A percentile compares a stretch with the other conserved stretches of the same genome.
These are phyloP conservation scores for Leishmania guyanensis DNA, from an alignment of 208 protist species.

Conservation along the genomic window DNA sequence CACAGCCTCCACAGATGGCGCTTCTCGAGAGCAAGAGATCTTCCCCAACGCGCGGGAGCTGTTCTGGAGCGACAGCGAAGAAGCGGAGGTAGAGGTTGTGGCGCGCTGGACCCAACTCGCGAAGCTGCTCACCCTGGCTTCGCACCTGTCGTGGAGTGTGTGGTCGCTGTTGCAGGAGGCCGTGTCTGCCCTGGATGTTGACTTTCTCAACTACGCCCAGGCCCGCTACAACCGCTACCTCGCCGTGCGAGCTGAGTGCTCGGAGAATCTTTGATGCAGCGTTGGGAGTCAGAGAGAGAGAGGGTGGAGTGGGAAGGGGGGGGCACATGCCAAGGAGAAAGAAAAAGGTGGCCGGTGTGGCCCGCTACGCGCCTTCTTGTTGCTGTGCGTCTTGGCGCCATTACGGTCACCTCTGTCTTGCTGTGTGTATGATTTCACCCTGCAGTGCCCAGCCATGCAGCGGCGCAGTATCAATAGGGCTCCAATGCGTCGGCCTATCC, in stretches of 20 bases:
- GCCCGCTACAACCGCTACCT: conserved; percentile 69
- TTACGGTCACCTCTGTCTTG: neutral
- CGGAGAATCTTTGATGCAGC: conserved; percentile 13
- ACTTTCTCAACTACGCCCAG: conserved; percentile 85
- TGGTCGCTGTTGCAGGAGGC: conserved; percentile 91
- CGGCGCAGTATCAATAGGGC: neutral
- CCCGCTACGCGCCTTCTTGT: neutral
- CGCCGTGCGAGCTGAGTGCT: conserved; percentile 60
- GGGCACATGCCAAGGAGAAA: neutral
- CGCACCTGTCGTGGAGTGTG: conserved; percentile 82
- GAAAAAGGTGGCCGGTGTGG: neutral
- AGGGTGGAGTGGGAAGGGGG: neutral
- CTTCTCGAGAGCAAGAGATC: conserved; percentile 33
- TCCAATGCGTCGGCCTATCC: too few relatives aligned
- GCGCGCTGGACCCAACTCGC: conserved; percentile 50
- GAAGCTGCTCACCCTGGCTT: conserved; percentile 83
- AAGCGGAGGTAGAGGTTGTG: conserved; percentile 41
- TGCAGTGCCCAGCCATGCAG: neutral
- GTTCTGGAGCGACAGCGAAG: conserved; percentile 46
- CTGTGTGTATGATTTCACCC: neutral
- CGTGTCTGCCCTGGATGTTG: conserved; percentile 84
- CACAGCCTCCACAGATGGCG: neutral
- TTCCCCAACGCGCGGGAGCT: conserved; percentile 47
- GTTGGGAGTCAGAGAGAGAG: too few relatives aligned
- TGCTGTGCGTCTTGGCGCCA: neutral